Conservation (phyloP, 305 asterid species). For the Fraxinus xanthoxyloides region DNA sequence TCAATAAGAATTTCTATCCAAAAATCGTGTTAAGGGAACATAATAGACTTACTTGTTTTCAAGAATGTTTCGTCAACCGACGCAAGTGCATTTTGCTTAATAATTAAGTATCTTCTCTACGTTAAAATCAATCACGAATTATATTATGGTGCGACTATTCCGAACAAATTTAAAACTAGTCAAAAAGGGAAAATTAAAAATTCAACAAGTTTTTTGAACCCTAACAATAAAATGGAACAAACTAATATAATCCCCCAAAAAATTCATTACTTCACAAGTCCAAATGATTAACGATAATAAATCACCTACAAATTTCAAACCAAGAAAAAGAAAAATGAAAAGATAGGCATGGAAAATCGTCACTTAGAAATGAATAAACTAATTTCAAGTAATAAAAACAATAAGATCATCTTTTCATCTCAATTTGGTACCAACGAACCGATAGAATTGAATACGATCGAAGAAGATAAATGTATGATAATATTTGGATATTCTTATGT, state of each 20-base stretch:
- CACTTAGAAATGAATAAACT: background rate
- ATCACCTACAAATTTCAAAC: background rate
- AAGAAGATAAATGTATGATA: background rate
- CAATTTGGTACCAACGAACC: background rate
- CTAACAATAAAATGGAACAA: background rate
- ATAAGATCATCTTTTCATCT: background rate
- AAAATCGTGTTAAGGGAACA: background rate
- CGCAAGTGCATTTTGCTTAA: background rate
- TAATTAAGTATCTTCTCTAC: background rate
- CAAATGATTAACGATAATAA: background rate
- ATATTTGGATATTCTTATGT: background rate
- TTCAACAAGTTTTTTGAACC: background rate
- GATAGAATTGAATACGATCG: background rate
- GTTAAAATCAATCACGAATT: no score
- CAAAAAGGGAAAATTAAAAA: background rate
- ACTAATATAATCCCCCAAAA: background rate
- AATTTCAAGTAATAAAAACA: background rate
- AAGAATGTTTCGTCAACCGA: background rate
- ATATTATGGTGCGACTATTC: no score
- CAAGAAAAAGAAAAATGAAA: background rate
- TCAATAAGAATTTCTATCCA: background rate
- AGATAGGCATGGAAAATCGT: background rate
- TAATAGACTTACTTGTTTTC: background rate
- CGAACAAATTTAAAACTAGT: background rate
- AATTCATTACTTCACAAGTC: background rate